A percentile compares a stretch with the other conserved stretches of the same genome.
These are phyloP conservation scores for Magnusiomyces paraingens DNA, from an alignment of 1,139 yeast genomes.

Conservation along the genomic window DNA sequence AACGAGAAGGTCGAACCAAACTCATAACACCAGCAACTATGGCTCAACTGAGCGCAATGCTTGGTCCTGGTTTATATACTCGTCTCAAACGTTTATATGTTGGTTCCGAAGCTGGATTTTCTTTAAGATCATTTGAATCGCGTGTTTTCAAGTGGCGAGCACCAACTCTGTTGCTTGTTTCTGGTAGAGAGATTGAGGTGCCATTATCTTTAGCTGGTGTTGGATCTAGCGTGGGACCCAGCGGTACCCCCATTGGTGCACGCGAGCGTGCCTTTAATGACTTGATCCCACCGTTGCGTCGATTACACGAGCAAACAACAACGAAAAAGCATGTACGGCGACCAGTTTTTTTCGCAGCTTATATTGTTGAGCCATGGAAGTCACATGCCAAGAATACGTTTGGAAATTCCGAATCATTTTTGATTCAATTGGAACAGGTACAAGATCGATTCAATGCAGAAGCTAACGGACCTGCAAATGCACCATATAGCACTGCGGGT, in stretches of 20 bases:
- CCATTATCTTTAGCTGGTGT: neutral
- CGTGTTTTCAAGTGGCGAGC: conserved; percentile 89
- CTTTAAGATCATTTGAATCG: conserved; percentile 78
- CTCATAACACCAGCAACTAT: conserved; percentile 40
- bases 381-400: conserved; percentile 64
- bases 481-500: conserved; percentile 17
- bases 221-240: conserved; percentile 1
- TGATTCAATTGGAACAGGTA: conserved; percentile 61
- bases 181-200: conserved; percentile 43
- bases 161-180: conserved; percentile 64
- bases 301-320: conserved; percentile 18
- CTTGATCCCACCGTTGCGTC: conserved; percentile 20
- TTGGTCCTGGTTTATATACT: conserved; percentile 25
- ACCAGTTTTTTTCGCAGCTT: conserved; percentile 52
- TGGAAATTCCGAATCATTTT: conserved; percentile 50
- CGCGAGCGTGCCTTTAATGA: conserved; percentile 23
- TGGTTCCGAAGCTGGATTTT: conserved; percentile 75
- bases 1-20: conserved; percentile 20
- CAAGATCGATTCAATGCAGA: conserved; percentile 48
- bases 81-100: conserved; percentile 57
- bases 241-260: conserved; percentile 15
- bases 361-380: conserved; percentile 68
- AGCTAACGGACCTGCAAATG: neutral
- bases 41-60: conserved; percentile 36
- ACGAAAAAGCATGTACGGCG: conserved; percentile 29